Evolutionary conservation across 305 asterid genomes (phyloP), one percentile per base, ranked within the genome.

Genomic region (Coffea humblotiana): DNA sequence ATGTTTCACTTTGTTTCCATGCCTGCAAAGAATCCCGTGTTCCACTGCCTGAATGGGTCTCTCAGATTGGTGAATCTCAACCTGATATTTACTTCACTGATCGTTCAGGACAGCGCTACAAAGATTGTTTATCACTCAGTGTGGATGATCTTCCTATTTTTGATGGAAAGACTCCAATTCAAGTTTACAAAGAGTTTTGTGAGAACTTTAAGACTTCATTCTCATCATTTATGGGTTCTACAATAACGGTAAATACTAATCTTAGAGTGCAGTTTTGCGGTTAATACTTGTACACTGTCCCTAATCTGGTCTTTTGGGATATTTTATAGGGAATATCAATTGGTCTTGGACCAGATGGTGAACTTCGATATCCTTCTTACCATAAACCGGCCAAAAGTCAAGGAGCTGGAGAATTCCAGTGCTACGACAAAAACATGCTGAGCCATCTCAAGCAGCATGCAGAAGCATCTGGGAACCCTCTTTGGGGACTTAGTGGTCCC

Each of bases 301-400:
- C 72, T 71, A 32, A 37, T 74, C 11, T 19, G 14, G 11, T n/a
- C 21, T 70, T 14, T 40, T 29, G 52, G 67, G 75, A 64, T 74
- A 65, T 82, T 66, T 76, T 23, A 75, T 87, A 95, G 99, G 97
- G 94, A 15, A 70, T 95, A 77, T 88, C 97, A 16, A 35, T 92
- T 58, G 99, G 99, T 52, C 91, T 95, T 6, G 99, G 99, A 29
- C 99, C 99, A 37, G 91, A 91, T 60, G 98, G 98, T 0, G 98
- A 92, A 87, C 97, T 95, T 3, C 85, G 93, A 4, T 95, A 93
- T 80, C 98, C 99, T 61, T 95, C 97, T 70, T 85, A 88, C 71
- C 94, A 86, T 79, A 60, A 72, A 35, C 58, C 88, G 21, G 23
- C 81, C 23, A 85, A 85, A 65, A 58, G 52, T 76, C 51, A 15